Percentiles rank a stretch among this genome's conserved stretches.
phyloP scores from a whole-genome alignment of 73 alveolate species.

The Symbiodinium natans region DNA sequence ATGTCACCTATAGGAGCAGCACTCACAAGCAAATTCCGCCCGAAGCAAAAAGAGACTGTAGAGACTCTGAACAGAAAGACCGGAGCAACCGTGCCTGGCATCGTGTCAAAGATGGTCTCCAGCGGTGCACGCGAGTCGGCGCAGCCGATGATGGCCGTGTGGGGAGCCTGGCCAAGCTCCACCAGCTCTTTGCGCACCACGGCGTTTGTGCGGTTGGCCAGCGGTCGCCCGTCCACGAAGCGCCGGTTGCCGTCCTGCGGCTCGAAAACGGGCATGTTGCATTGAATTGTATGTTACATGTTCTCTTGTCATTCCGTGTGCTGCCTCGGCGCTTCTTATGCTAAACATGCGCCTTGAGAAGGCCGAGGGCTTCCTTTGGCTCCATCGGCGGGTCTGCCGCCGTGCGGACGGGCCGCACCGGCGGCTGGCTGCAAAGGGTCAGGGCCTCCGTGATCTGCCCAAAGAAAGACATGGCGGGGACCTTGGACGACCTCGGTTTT shows the following conservation, averaged over 20 bases:
- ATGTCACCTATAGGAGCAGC: too few relatives aligned
- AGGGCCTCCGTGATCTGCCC: slow-evolving; percentile 20
- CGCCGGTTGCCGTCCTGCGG: slow-evolving; percentile 72
- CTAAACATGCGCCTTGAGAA: background rate
- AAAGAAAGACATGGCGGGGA: background rate
- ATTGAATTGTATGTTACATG: too few relatives aligned
- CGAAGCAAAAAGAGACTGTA: too few relatives aligned
- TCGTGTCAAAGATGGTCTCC: slow-evolving; percentile 44
- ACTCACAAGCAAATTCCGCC: too few relatives aligned
- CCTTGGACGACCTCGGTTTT: too few relatives aligned
- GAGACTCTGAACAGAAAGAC: too few relatives aligned
- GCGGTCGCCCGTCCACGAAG: slow-evolving; percentile 28
- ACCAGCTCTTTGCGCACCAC: slow-evolving; percentile 41
- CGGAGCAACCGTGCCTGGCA: slow-evolving; percentile 36
- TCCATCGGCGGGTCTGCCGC: slow-evolving; percentile 47
- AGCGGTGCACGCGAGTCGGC: slow-evolving; percentile 42
- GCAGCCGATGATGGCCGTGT: slow-evolving; percentile 62
- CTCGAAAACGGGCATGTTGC: too few relatives aligned
- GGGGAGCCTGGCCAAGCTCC: slow-evolving; percentile 50
- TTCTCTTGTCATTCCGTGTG: too few relatives aligned
- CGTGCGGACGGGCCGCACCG: slow-evolving; percentile 39
- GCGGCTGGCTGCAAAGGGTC: slow-evolving; percentile 29
- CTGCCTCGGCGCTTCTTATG: background rate
- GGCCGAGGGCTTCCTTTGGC: slow-evolving; percentile 27
- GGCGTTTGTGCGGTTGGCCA: background rate